Evolutionary conservation across 2,329 filamentous ascomycete species (phyloP), one percentile per base, ranked within the genome.

Genomic region (Exophiala sp.): DNA sequence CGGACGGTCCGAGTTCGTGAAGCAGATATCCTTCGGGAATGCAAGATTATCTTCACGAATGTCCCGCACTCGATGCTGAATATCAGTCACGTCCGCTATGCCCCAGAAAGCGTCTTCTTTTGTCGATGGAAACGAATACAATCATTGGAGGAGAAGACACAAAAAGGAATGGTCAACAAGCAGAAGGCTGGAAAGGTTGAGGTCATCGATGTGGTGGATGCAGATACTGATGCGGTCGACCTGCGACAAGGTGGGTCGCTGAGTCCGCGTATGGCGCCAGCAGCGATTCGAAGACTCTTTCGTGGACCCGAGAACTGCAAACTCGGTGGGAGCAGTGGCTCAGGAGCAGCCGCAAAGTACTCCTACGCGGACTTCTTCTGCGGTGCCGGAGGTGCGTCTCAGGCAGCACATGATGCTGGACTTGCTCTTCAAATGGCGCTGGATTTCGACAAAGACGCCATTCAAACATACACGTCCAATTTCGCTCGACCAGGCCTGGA

Each of bases 311-410:
- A 3, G 1, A 3, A 7, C 4, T 38, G 35, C 5, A 11, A 12
- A 1, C 6, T 7, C 11, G 14, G 14, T 3, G 35, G 35, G 35
- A 7, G 11, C 14, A 2, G 3, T 12, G 4, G 5, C 14, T 16
- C 14, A 38, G 35, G 14, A 38, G 35, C 14, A 12, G 21, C 14
- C 20, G 11, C 58, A 42, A 74, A 72, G 36, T 89, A 89, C 56
- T 87, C 83, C 0, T 81, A 86, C 20, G 86, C 82, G 1, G 89
- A 94, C 64, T 77, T 80, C 0, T 94, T 89, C 59, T 87, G 82
- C 33, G 88, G 89, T 1, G 86, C 81, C 1, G 88, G 89, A 0
- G 89, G 89, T 3, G 81, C 82, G 1, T 87, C 87, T 0, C 72
- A 79, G 2, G 89, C 87, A 0, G 87, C 87, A 0, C 53, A 65